Base-by-base conservation (phyloP, 768 basidiomycete genomes). In the Aureoboletus auriporus region DNA sequence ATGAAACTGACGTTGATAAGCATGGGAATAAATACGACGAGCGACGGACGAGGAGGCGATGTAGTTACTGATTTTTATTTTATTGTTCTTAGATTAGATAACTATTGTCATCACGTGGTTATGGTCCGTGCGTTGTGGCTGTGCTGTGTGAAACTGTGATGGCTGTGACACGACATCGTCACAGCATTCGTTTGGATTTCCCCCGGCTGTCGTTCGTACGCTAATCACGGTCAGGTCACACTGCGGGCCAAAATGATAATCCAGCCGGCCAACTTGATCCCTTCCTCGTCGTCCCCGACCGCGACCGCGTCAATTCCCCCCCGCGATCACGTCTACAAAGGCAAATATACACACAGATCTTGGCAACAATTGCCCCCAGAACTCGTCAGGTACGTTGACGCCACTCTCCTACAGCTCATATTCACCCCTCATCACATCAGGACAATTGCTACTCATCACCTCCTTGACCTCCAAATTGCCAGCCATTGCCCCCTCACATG, bases 301-400 rank as follows among this genome's bases (percentile, higher is more conserved):
- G 26, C 61, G 36, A 45, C 13, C 48, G 40, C 52, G 5, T 7
- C 13, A 0, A 14, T 26, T 2, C 8, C 39, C 0, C 57, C 57
- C 42, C 62, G 62, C 53, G 59, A 63, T 55, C 56, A 61, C 53
- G 46, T 65, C n/a, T 79, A 76, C 66, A 83, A 83, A 57, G 82
- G 82, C 45, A 84, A 83, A 61, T 66, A 68, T 16, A 73, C 77
- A 6, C 66, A 74, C 56, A 68, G 79, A 62, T 81, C 79, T 16
- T 83, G 82, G 82, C 73, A 73, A n/a, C 75, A 82, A 53, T 64
- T 83, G 17, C 82, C 82, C 0, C 71, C 73, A 44, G 82, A 84
- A 60, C 74, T 84, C 57, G 67, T 84, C 63, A 75, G 76, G 82
- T 79, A 58, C 61, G 75, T 69, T 26, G 46, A 50, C 56, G 63